These are phyloP conservation scores for Stachybotrys chlorohalonatus DNA, from an alignment of 2,329 filamentous ascomycete genomes.

Conservation along the genomic window DNA sequence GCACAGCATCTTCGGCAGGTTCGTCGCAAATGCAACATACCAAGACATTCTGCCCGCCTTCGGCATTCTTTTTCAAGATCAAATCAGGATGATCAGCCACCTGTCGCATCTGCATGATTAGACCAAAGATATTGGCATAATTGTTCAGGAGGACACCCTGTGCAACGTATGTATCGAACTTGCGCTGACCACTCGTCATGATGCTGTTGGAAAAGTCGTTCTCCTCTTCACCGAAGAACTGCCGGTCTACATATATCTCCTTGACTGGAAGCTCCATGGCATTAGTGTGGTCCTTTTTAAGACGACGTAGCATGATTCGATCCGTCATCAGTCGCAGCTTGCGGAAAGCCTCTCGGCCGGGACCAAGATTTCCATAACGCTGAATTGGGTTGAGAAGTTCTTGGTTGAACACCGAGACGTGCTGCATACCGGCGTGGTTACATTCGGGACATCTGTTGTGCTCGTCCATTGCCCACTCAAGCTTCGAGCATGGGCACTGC, in stretches of 20 bases:
- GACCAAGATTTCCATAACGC: conserved; percentile 48
- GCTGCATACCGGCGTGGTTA: conserved; percentile 30
- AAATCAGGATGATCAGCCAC: conserved; percentile 94
- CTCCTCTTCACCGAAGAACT: conserved; percentile 95
- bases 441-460: conserved; percentile 64
- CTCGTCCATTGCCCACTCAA: conserved; percentile 76
- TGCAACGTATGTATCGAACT: conserved; percentile 93
- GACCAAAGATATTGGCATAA: conserved; percentile 96
- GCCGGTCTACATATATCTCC: conserved; percentile 81
- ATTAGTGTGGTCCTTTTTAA: conserved; percentile 88
- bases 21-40: conserved; percentile 96
- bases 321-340: conserved; percentile 86
- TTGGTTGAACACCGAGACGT: conserved; percentile 70
- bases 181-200: conserved; percentile 81
- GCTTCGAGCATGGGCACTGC: conserved; percentile 65
- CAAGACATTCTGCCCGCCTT: conserved; percentile 81
- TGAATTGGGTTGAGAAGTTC: conserved; percentile 82
- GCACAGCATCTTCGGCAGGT: conserved; percentile 87
- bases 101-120: conserved; percentile 99
- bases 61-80: conserved; percentile 77
- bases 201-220: conserved; percentile 93
- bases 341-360: conserved; percentile 61
- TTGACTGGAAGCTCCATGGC: conserved; percentile 96
- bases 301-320: conserved; percentile 87
- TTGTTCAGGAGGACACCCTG: conserved; percentile 93